Evolutionary conservation across 495 filamentous ascomycete species (phyloP).

Genomic region (Penicillium cataractarum): DNA sequence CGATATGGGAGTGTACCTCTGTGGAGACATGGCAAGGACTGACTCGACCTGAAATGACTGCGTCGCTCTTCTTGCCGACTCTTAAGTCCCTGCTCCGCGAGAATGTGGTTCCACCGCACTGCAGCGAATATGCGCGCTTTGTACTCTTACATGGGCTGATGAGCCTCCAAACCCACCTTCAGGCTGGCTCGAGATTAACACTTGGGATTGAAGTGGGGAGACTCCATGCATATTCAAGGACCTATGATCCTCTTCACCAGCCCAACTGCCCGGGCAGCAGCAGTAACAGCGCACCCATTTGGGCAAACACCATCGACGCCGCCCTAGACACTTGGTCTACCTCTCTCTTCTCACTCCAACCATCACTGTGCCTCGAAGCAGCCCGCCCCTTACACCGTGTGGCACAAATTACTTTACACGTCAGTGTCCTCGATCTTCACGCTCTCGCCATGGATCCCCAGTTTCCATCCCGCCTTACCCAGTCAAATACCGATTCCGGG

Average conservation of each 20-base stretch:
- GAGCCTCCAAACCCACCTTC: background rate
- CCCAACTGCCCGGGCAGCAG: background rate
- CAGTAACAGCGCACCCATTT: background rate
- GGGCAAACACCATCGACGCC: background rate
- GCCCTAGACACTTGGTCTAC: slow-evolving; percentile 13
- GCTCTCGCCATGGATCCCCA: background rate
- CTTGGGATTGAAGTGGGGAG: background rate
- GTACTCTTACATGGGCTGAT: background rate
- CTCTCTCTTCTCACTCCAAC: slow-evolving; percentile 14
- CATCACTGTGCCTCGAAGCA: slow-evolving; percentile 14
- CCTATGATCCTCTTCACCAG: background rate
- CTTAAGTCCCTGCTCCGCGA: background rate
- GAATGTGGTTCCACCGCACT: background rate
- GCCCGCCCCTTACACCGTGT: slow-evolving; percentile 15
- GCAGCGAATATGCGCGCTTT: background rate
- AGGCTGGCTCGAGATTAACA: background rate
- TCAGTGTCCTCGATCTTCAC: background rate
- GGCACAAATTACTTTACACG: slow-evolving; percentile 21
- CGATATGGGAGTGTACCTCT: slow-evolving; percentile 21
- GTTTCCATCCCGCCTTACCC: background rate
- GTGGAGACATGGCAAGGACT: background rate
- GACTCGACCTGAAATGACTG: background rate
- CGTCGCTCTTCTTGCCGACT: background rate
- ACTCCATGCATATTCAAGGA: background rate
- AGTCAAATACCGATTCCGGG: background rate